phyloP scores from a whole-genome alignment of 225 moss, liverwort and hornwort genomes.

The Pseudisothecium myosuroides region DNA sequence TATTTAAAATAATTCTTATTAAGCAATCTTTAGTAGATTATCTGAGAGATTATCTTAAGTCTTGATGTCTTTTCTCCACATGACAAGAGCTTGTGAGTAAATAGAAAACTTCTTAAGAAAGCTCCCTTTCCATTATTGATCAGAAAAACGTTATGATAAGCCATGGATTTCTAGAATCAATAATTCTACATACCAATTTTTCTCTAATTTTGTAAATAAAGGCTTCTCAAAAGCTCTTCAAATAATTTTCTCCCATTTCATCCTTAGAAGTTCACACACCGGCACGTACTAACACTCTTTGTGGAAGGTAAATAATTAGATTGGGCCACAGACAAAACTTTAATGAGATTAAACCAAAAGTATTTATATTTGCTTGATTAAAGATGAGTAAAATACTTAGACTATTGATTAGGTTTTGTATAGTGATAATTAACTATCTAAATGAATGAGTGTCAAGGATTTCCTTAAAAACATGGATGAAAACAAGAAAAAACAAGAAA shows the following conservation, averaged over 20 bases:
- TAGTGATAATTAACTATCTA: not conserved
- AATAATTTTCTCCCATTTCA: not conserved
- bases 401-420: not conserved
- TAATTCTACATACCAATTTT: not conserved
- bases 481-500: not conserved
- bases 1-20: not conserved
- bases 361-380: not conserved
- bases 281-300: not conserved
- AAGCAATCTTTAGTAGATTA: not conserved
- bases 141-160: fast-evolving
- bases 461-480: not conserved
- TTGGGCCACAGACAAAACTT: not conserved
- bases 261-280: not conserved
- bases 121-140: not conserved
- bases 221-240: not conserved
- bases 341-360: not conserved
- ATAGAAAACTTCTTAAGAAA: not conserved
- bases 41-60: not conserved
- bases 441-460: not conserved
- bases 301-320: not conserved
- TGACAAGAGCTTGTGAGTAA: not conserved
- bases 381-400: not conserved
- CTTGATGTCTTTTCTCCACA: not conserved
- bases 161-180: not conserved
- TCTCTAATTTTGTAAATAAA: not conserved